Conservation (phyloP, 2,329 filamentous ascomycete species). For the Pseudocercospora musae region DNA sequence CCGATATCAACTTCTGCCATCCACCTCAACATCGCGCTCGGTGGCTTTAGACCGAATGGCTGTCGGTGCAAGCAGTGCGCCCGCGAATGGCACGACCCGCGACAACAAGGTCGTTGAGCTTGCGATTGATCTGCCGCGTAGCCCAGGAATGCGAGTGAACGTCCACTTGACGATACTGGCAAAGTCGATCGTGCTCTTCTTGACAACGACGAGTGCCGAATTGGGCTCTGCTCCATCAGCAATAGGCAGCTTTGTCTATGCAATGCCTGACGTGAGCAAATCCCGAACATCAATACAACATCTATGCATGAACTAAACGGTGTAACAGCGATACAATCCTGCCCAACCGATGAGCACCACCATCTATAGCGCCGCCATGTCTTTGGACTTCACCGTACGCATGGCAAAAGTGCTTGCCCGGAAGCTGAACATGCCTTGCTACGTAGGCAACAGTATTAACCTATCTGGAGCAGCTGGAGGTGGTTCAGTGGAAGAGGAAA, state of each 20-base stretch:
- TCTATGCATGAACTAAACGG: not conserved
- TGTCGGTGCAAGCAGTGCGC: constrained; percentile 4
- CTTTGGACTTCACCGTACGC: constrained; percentile 81
- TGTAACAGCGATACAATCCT: constrained; percentile 39
- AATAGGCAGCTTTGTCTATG: constrained; percentile 90
- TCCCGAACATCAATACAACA: not conserved
- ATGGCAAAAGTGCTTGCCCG: constrained; percentile 80
- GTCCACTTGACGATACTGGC: constrained; percentile 55
- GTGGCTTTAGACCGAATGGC: constrained; percentile 21
- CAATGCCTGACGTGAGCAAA: constrained; percentile 74
- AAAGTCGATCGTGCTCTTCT: constrained; percentile 54
- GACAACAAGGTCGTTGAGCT: constrained; percentile 50
- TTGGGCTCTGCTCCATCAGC: constrained; percentile 39
- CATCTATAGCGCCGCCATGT: constrained; percentile 71
- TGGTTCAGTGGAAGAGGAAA: constrained; percentile 85
- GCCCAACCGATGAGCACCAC: constrained; percentile 70
- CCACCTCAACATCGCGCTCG: not conserved
- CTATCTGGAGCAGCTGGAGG: constrained; percentile 71
- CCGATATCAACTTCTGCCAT: not conserved
- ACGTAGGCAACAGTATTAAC: constrained; percentile 84
- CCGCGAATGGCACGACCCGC: constrained; percentile 30
- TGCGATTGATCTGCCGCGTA: constrained; percentile 56
- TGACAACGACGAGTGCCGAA: constrained; percentile 53
- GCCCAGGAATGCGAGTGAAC: constrained; percentile 56
- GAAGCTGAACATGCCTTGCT: constrained; percentile 70